Base-by-base conservation (phyloP, 352 stramenopile genomes). In the Phytophthora niederhauseri region DNA sequence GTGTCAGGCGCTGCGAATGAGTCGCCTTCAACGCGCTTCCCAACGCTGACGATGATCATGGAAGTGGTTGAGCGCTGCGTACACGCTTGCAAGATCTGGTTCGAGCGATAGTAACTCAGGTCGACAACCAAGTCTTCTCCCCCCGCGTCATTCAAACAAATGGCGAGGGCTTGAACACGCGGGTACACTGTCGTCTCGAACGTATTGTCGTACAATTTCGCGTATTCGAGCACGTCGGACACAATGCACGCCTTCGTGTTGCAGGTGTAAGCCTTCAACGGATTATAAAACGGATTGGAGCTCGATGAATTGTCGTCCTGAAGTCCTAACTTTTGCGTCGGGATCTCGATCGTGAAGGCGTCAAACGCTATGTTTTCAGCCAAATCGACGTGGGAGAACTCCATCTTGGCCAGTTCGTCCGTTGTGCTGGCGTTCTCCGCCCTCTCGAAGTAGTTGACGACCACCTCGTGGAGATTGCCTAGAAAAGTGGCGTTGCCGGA, bases 31-130 rank as follows among this genome's bases (percentile, higher is more conserved):
- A 66, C 43, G 5, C 64, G 64, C 14, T 66, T 66, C 9, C 57
- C 64, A 19, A 71, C 41, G 12, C 64, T 71, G 14, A 71, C 41
- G n/a, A 66, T 38, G 19, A 71, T 52, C 50, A 61, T 71, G 9
- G 57, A 71, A 3, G 49, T 43, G 11, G 51, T 53, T 7, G 57
- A 71, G 11, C 38, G 48, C 51, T 71, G 36, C 11, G 61, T 31
- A 41, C 56, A 70, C 0, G 48, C 56, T 20, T 66, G 64, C 6
- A 61, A 31, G n/a, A 57, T 15, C 17, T 70, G 56, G 5, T 51
- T 51, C 1, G 48, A 26, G 5, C 4, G 3, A 5, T 19, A 20
- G 31, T 45, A 63, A 22, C 30, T 46, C 7, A 20, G 55, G 28
- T 46, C n/a, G 22, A 46, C 28, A 17, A 55, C 17, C 41, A 55